Base-by-base conservation (phyloP, 306 rosid genomes). In the Prunus campanulata region DNA sequence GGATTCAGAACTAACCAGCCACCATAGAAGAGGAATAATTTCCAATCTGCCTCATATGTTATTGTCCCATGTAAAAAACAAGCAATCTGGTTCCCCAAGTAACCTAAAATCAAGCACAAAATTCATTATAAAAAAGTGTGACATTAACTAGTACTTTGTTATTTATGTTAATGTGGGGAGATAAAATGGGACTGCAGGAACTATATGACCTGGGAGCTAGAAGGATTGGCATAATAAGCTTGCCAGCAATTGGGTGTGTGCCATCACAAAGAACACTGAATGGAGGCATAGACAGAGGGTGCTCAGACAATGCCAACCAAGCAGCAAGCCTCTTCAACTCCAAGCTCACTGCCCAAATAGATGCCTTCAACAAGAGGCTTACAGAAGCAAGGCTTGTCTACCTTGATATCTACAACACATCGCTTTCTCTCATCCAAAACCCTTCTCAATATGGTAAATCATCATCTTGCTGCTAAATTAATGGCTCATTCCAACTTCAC, bases 201-300 rank as follows among this genome's bases (percentile, higher is more conserved):
- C 87, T 91, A 19, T 86, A 89, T 81, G 87, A 61, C 49, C 32
- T 78, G 16, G 96, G 98, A 81, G 98, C 82, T 49, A 82, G 97
- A 84, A 84, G 85, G 39, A 89, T 91, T 64, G 91, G 93, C 54
- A 84, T 89, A 16, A 3, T 89, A 9, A 75, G 87, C 48, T 6
- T 89, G 59, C 86, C 88, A n/a, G 54, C 78, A 35, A 72, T 89
- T 24, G 96, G 98, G 80, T 91, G 96, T 25, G 78, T 89, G 32
- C 98, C 98, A 32, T 75, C 88, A 27, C 87, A 89, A 79, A 89
- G 93, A 74, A 91, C 92, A 39, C 15, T 86, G 3, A 61, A 13
- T n/a, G 90, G 93, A 75, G 95, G 86, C 70, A 51, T 47, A 2
- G 9, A 52, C 3, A 85, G 88, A 74, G 75, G 24, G 6, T 93